Conservation (phyloP, 2,329 filamentous ascomycete species). For the Chaetomium globosum region DNA sequence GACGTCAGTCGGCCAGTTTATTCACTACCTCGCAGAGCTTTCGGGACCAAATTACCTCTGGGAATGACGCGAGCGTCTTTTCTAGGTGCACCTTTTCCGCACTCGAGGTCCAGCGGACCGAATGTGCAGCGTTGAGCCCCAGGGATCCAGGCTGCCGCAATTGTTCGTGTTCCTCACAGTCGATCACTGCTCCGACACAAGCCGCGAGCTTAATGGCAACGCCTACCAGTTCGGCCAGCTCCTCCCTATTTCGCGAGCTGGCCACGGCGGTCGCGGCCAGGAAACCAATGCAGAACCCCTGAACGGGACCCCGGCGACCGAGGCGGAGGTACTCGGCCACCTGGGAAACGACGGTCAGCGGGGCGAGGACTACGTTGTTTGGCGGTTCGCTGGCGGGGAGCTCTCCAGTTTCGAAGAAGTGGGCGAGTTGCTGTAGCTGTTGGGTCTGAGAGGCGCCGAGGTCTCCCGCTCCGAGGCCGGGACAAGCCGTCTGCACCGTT, state of each 20-base stretch:
- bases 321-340: neutral
- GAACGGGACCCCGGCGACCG: neutral
- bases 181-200: neutral
- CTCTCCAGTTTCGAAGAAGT: neutral
- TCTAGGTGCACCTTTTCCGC: neutral
- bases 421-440: neutral
- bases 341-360: neutral
- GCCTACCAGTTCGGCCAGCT: neutral
- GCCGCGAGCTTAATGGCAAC: neutral
- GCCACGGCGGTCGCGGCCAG: neutral
- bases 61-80: neutral
- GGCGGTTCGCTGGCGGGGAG: neutral
- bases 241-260: neutral
- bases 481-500: neutral
- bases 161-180: neutral
- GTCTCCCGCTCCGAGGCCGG: neutral
- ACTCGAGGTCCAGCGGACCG: neutral
- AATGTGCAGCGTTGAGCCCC: neutral
- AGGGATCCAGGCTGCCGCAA: neutral
- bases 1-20: neutral
- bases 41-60: neutral
- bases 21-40: neutral
- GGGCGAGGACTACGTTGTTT: neutral
- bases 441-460: neutral
- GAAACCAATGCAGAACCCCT: conserved; percentile 4